A percentile compares a stretch with the other conserved stretches of the same genome.
These are phyloP conservation scores for Oryza australiensis DNA, from an alignment of 176 grass and related monocot genomes.

Conservation along the genomic window DNA sequence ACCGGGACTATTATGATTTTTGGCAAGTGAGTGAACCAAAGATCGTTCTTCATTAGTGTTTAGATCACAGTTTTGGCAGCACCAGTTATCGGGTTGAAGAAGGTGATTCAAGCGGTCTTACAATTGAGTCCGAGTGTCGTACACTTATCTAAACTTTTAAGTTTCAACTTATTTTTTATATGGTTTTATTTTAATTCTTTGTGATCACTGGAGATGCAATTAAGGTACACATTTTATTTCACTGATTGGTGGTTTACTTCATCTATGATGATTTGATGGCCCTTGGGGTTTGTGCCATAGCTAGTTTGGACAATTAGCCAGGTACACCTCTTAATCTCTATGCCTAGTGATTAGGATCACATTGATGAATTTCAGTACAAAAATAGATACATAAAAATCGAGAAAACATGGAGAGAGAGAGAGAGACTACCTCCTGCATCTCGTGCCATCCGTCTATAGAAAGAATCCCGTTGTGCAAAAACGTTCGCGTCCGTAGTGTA, in stretches of 20 bases:
- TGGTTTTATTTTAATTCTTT: not conserved
- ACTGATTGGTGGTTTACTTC: not conserved
- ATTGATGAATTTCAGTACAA: not conserved
- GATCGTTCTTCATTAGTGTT: no score
- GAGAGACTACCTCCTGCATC: not conserved
- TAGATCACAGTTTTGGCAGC: not conserved
- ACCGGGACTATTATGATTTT: no score
- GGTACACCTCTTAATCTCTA: not conserved
- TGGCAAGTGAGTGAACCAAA: no score
- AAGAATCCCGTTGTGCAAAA: not conserved
- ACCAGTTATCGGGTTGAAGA: not conserved
- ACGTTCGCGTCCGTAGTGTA: not conserved
- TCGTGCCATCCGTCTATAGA: not conserved
- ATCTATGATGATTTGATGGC: not conserved
- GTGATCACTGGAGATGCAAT: not conserved
- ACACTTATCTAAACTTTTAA: not conserved
- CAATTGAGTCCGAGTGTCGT: not conserved
- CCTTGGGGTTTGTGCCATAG: not conserved
- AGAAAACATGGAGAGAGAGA: not conserved
- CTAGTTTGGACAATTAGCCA: not conserved
- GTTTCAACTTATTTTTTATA: not conserved
- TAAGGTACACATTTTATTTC: no score
- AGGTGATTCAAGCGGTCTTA: not conserved
- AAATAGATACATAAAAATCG: not conserved
- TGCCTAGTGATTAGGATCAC: not conserved